These are phyloP conservation scores for Podila clonocystis DNA, from an alignment of 192 early-diverging fungal genomes.

Conservation along the genomic window DNA sequence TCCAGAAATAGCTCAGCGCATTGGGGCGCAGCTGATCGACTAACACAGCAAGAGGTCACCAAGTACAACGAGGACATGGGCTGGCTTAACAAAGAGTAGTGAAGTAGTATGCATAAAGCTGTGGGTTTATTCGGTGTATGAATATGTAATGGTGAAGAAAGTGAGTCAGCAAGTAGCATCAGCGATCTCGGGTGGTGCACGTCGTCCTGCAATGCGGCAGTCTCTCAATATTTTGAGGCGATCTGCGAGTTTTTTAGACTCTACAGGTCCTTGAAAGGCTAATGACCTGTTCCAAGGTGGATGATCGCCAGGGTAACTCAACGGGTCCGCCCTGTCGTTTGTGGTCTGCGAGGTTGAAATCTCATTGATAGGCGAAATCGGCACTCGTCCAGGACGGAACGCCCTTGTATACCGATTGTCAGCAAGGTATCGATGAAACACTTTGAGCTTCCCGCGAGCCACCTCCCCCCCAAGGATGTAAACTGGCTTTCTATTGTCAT, in stretches of 20 bases:
- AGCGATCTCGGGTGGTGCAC: slow-evolving; percentile 26
- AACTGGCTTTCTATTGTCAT: slow-evolving; percentile 30
- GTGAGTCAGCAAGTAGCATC: slow-evolving; percentile 19
- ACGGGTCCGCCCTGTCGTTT: slow-evolving; percentile 32
- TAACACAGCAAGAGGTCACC: slow-evolving; percentile 27
- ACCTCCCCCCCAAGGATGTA: slow-evolving; percentile 17
- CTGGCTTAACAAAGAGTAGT: slow-evolving; percentile 17
- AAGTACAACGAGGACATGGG: slow-evolving; percentile 48
- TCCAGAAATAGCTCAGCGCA: slow-evolving; percentile 32
- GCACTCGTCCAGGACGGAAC: slow-evolving; percentile 41
- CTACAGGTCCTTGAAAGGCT: slow-evolving; percentile 23
- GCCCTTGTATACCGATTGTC: slow-evolving; percentile 28
- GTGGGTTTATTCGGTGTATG: neutral
- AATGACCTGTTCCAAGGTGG: slow-evolving; percentile 21
- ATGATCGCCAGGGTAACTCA: slow-evolving; percentile 46
- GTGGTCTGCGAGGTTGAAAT: neutral
- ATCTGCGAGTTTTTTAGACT: slow-evolving; percentile 18
- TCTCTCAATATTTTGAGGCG: slow-evolving; percentile 31
- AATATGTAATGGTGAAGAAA: neutral
- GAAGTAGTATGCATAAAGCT: neutral
- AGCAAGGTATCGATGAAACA: slow-evolving; percentile 31
- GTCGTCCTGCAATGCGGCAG: slow-evolving; percentile 15
- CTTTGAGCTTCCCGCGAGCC: slow-evolving; percentile 5
- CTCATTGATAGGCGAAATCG: slow-evolving; percentile 1
- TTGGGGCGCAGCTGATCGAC: slow-evolving; percentile 27